These are phyloP conservation scores for Parachaetomium inaequale DNA, from an alignment of 495 filamentous ascomycete genomes.

Conservation along the genomic window DNA sequence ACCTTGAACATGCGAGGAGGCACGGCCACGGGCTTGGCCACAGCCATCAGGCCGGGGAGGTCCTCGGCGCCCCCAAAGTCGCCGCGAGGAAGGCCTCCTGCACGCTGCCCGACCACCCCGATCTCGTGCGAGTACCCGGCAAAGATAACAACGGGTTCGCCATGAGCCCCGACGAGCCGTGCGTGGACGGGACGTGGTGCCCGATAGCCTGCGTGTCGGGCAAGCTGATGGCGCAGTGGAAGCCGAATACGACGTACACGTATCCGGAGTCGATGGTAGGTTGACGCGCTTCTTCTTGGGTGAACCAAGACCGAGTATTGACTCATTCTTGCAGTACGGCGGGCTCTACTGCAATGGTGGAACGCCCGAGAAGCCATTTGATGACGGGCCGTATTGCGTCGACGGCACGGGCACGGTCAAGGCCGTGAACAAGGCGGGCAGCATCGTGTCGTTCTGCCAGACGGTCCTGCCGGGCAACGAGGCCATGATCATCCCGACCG, in stretches of 20 bases:
- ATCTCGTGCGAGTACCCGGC: conserved; percentile 64
- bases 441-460: conserved; percentile 71
- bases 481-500: conserved; percentile 79
- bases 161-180: conserved; percentile 73
- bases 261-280: conserved; percentile 74
- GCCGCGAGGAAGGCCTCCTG: conserved; percentile 51
- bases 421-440: conserved; percentile 60
- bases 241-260: conserved; percentile 61
- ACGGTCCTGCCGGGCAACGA: conserved; percentile 84
- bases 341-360: conserved; percentile 74
- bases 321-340: conserved; percentile 55
- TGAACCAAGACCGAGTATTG: conserved; percentile 19
- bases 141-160: conserved; percentile 73
- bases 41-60: conserved; percentile 23
- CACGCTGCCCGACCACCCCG: conserved; percentile 63
- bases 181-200: conserved; percentile 66
- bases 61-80: conserved; percentile 25
- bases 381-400: conserved; percentile 64
- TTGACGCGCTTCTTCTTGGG: conserved; percentile 9
- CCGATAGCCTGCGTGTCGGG: conserved; percentile 76
- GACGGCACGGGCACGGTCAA: conserved; percentile 63
- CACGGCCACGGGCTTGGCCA: conserved; percentile 36
- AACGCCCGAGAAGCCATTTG: conserved; percentile 67
- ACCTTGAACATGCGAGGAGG: conserved; percentile 33
- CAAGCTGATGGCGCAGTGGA: conserved; percentile 78